Evolutionary conservation across 2,329 filamentous ascomycete species (phyloP).

Genomic region (Epichloe hybrida): DNA sequence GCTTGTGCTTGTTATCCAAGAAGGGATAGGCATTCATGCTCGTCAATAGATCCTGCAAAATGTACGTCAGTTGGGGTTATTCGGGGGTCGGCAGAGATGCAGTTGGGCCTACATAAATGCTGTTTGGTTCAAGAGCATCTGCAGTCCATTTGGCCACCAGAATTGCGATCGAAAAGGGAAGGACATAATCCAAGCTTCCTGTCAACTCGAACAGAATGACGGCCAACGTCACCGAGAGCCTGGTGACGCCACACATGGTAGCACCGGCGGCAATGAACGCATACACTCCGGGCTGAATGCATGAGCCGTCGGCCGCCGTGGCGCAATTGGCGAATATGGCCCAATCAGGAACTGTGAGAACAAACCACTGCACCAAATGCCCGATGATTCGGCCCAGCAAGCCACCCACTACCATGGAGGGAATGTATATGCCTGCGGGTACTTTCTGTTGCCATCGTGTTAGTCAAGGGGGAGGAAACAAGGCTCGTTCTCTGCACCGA

Average conservation of each 20-base stretch:
- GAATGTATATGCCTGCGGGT: slow-evolving; percentile 92
- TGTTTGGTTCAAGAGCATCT: slow-evolving; percentile 84
- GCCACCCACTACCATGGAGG: slow-evolving; percentile 96
- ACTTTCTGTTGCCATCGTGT: slow-evolving; percentile 49
- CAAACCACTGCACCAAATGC: slow-evolving; percentile 70
- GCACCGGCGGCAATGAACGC: slow-evolving; percentile 88
- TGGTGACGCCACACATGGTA: slow-evolving; percentile 95
- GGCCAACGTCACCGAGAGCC: slow-evolving; percentile 81
- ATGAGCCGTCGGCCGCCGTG: slow-evolving; percentile 57
- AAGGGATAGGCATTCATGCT: slow-evolving; percentile 97
- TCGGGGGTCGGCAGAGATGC: background rate
- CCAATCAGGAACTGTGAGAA: slow-evolving; percentile 58
- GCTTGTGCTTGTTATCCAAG: slow-evolving; percentile 90
- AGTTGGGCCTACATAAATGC: slow-evolving; percentile 59
- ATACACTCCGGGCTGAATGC: slow-evolving; percentile 94
- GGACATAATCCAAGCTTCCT: slow-evolving; percentile 83
- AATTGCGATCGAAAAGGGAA: slow-evolving; percentile 86
- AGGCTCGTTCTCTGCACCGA: no score
- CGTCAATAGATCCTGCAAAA: slow-evolving; percentile 63
- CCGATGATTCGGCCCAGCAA: slow-evolving; percentile 80
- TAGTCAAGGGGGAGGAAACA: slow-evolving; percentile 1
- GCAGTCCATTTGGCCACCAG: slow-evolving; percentile 97
- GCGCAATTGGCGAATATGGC: slow-evolving; percentile 65
- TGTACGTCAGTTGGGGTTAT: slow-evolving; percentile 7
- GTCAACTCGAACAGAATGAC: slow-evolving; percentile 95